Percentiles rank a stretch among this genome's conserved stretches.
Evolutionary conservation across 2,329 filamentous ascomycete species (phyloP).

Genomic region (Alternaria sp.): DNA sequence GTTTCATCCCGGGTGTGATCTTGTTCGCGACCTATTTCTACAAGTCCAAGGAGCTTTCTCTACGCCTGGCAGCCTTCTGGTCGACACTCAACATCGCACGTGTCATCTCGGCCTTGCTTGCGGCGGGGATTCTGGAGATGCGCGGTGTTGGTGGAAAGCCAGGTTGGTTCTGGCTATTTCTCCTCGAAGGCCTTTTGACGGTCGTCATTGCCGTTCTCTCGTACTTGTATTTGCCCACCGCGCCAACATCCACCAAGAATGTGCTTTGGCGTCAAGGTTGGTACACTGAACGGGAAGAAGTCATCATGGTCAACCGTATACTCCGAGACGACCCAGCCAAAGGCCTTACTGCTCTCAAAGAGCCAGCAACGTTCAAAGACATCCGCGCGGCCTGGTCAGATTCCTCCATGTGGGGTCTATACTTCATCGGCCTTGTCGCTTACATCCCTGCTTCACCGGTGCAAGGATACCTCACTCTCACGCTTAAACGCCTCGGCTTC

Average conservation of each 20-base stretch:
- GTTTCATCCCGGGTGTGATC: conserved; percentile 68
- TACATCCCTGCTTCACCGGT: conserved; percentile 48
- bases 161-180: conserved; percentile 64
- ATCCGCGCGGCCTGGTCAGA: conserved; percentile 60
- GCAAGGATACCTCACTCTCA: conserved; percentile 49
- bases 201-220: conserved; percentile 37
- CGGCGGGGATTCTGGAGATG: conserved; percentile 61
- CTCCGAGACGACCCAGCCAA: conserved; percentile 63
- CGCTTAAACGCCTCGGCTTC: conserved; percentile 50
- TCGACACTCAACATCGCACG: conserved; percentile 64
- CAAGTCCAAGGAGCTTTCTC: conserved; percentile 71
- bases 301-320: conserved; percentile 71
- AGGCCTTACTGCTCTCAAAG: conserved; percentile 63
- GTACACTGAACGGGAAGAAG: conserved; percentile 70
- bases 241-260: conserved; percentile 59
- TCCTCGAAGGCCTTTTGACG: conserved; percentile 46
- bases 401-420: conserved; percentile 64
- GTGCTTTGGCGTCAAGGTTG: conserved; percentile 60
- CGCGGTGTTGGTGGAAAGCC: conserved; percentile 56
- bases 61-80: conserved; percentile 74
- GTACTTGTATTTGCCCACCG: conserved; percentile 46
- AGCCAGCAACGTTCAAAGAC: conserved; percentile 56
- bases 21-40: conserved; percentile 78
- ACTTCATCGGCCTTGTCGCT: conserved; percentile 55
- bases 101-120: conserved; percentile 62